phyloP scores from a whole-genome alignment of 371 early-diverging fungal species.

The Lichtheimia corymbifera region DNA sequence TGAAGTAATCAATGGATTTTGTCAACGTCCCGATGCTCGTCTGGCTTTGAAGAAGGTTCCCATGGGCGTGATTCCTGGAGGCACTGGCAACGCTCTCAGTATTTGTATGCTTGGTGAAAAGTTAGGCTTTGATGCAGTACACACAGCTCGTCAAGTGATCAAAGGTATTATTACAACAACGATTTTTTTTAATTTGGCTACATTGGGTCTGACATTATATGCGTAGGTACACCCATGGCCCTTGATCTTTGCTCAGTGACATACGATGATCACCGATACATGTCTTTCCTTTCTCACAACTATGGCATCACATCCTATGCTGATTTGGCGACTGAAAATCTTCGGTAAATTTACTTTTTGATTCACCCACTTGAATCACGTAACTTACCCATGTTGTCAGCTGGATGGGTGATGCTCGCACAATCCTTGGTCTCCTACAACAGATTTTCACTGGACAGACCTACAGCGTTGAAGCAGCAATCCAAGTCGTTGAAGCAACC shows the following conservation, averaged over 20 bases:
- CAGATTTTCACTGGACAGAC: conserved; percentile 45
- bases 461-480: conserved; percentile 47
- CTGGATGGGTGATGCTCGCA: conserved; percentile 69
- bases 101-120: conserved; percentile 59
- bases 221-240: conserved; percentile 41
- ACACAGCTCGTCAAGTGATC: conserved; percentile 55
- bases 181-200: too few relatives aligned
- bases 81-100: conserved; percentile 61
- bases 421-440: conserved; percentile 49
- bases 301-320: conserved; percentile 68
- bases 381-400: neutral
- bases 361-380: neutral
- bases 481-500: conserved; percentile 51
- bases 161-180: conserved; percentile 41
- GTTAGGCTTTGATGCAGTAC: conserved; percentile 46
- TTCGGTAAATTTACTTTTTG: conserved; percentile 33
- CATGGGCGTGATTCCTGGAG: conserved; percentile 67
- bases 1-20: conserved; percentile 77
- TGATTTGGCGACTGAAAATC: conserved; percentile 61
- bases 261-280: conserved; percentile 49
- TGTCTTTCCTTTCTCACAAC: conserved; percentile 63
- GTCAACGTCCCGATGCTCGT: conserved; percentile 64
- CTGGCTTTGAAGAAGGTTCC: conserved; percentile 56
- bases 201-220: neutral
- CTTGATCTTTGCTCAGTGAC: conserved; percentile 65